These are phyloP conservation scores for Aspergillus haitiensis DNA, from an alignment of 495 filamentous ascomycete genomes.

Conservation along the genomic window DNA sequence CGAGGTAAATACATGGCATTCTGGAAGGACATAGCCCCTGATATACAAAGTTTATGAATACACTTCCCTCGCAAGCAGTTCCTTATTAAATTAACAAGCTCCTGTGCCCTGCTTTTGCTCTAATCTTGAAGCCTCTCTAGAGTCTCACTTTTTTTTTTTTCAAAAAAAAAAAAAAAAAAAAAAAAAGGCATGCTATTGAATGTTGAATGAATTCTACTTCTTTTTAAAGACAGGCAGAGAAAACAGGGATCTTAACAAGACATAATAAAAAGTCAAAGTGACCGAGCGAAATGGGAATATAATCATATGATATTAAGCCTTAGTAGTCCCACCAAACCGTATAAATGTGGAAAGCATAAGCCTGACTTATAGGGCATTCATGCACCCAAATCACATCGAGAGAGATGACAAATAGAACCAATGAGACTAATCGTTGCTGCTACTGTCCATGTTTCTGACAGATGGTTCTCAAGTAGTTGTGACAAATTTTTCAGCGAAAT, in stretches of 20 bases:
- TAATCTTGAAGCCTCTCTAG: conserved; percentile 18
- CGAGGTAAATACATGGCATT: no score
- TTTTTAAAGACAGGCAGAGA: neutral
- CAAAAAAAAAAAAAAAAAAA: conserved; percentile 18
- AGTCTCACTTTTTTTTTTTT: conserved; percentile 19
- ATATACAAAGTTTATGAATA: no score
- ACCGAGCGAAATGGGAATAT: conserved; percentile 18
- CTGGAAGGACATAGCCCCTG: no score
- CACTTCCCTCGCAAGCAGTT: no score
- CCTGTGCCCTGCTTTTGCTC: no score
- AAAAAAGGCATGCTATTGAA: no score
- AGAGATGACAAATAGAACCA: conserved; percentile 17
- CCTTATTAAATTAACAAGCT: no score
- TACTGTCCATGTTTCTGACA: conserved; percentile 8
- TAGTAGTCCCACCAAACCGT: conserved; percentile 5
- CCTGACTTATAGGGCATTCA: conserved; percentile 14
- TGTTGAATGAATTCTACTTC: neutral
- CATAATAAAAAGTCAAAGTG: conserved; percentile 11
- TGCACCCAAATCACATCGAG: conserved; percentile 21
- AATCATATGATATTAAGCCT: conserved; percentile 15
- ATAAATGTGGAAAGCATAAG: conserved; percentile 18
- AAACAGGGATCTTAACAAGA: conserved; percentile 3
- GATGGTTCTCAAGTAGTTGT: neutral
- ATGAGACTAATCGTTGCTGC: conserved; percentile 7
- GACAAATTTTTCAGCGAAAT: conserved; percentile 33